Evolutionary conservation across 345 rosid genomes (phyloP).

Genomic region (Salix suchowensis): DNA sequence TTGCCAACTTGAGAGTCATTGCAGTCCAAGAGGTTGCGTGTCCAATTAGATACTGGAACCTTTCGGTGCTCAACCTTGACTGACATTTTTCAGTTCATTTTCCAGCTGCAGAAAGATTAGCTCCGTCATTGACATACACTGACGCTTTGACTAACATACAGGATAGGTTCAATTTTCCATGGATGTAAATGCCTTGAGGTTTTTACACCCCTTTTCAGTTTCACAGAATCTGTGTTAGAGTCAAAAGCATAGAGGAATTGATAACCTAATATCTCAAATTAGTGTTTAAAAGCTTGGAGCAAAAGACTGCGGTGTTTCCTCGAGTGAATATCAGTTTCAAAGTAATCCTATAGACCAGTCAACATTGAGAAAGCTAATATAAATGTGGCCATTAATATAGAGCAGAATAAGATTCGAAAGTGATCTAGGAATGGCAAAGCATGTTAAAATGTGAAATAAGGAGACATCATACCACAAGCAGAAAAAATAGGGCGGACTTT

Average conservation of each 20-base stretch:
- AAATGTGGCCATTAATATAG: not conserved
- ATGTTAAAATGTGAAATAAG: not conserved
- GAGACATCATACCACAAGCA: slow-evolving; percentile 43
- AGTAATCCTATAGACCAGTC: not conserved
- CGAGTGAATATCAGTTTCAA: not conserved
- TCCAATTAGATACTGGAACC: not conserved
- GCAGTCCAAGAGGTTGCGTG: not conserved
- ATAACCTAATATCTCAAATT: not conserved
- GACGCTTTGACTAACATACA: not conserved
- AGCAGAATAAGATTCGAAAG: not conserved
- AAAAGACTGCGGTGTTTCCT: not conserved
- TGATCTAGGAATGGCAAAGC: not conserved
- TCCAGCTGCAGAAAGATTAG: slow-evolving; percentile 19
- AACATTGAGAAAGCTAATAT: not conserved
- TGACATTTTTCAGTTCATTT: slow-evolving; percentile 8
- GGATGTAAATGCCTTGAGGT: not conserved
- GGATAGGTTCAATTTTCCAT: too few relatives aligned
- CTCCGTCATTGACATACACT: not conserved
- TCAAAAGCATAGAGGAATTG: not conserved
- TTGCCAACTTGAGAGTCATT: not conserved
- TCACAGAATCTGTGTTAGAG: not conserved
- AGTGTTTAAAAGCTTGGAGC: not conserved
- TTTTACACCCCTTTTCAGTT: not conserved
- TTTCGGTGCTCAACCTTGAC: not conserved
- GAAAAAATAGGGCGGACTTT: slow-evolving; percentile 60